phyloP scores from a whole-genome alignment of 805 yeast genomes.

The Lachancea nothofagi region DNA sequence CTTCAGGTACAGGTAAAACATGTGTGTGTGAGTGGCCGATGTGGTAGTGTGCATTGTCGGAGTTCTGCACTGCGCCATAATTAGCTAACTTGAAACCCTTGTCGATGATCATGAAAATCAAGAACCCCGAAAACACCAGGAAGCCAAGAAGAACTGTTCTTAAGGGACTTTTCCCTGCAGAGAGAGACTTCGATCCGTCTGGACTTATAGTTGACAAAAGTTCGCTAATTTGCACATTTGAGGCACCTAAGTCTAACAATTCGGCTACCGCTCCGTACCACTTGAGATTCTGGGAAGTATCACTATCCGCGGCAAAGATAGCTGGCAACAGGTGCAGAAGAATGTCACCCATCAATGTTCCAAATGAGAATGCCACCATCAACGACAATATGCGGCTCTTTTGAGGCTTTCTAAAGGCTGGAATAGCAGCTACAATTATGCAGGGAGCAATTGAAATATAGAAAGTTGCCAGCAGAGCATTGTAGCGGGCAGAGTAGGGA shows the following conservation, averaged over 20 bases:
- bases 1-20: conserved; percentile 1
- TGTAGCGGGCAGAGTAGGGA: conserved; percentile 43
- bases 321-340: conserved; percentile 70
- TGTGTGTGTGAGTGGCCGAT: conserved; percentile 42
- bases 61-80: conserved; percentile 17
- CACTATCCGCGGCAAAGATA: conserved; percentile 31
- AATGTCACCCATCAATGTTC: conserved; percentile 71
- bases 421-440: conserved; percentile 48
- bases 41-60: conserved; percentile 14
- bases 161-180: background rate
- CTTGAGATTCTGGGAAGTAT: background rate
- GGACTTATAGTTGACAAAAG: background rate
- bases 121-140: conserved; percentile 56
- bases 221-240: background rate
- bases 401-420: conserved; percentile 34
- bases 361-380: conserved; percentile 67
- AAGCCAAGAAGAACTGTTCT: conserved; percentile 40
- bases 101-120: conserved; percentile 56
- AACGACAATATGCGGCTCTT: conserved; percentile 35
- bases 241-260: background rate
- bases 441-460: conserved; percentile 64
- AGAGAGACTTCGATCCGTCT: background rate
- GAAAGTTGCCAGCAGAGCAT: conserved; percentile 58
- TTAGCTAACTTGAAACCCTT: conserved; percentile 46
- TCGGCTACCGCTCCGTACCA: background rate